phyloP scores from a whole-genome alignment of 2,329 filamentous ascomycete genomes.

The Trichoderma endophyticum region DNA sequence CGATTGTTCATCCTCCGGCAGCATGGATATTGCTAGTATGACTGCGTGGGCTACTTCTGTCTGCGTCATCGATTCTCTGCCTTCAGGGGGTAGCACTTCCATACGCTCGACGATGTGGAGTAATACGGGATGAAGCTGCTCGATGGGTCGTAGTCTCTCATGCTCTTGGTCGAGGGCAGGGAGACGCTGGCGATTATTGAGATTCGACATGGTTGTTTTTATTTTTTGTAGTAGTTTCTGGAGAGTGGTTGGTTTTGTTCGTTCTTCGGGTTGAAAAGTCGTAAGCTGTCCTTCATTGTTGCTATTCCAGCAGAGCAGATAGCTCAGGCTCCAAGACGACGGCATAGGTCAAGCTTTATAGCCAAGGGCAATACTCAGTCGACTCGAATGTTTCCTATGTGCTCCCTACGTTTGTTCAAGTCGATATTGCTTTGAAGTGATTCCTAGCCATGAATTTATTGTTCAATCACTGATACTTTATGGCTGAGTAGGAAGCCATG shows the following conservation, averaged over 20 bases:
- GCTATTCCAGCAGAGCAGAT: not conserved
- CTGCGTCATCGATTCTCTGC: constrained; percentile 15
- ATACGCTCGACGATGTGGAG: constrained; percentile 20
- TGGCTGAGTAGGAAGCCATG: not conserved
- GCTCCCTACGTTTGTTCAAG: not conserved
- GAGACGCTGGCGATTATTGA: not conserved
- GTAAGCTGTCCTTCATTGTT: not conserved
- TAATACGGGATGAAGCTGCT: constrained; percentile 25
- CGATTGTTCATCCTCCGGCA: constrained; percentile 22
- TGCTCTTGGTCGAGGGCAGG: not conserved
- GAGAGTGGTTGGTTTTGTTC: not conserved
- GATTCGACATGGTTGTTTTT: not conserved
- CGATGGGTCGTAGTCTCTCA: not conserved
- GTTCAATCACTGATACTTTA: not conserved
- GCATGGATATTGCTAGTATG: constrained; percentile 24
- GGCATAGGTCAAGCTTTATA: not conserved
- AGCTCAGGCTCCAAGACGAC: not conserved
- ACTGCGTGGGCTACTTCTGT: constrained; percentile 21
- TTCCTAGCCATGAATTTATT: not conserved
- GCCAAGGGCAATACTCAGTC: not conserved
- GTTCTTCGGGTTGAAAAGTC: not conserved
- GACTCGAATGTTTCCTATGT: not conserved
- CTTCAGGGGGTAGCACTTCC: constrained; percentile 7
- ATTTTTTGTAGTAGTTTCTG: not conserved
- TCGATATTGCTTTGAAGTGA: not conserved